phyloP scores from a whole-genome alignment of 1,284 basidiomycete genomes.

The Leccinum pachyderme region DNA sequence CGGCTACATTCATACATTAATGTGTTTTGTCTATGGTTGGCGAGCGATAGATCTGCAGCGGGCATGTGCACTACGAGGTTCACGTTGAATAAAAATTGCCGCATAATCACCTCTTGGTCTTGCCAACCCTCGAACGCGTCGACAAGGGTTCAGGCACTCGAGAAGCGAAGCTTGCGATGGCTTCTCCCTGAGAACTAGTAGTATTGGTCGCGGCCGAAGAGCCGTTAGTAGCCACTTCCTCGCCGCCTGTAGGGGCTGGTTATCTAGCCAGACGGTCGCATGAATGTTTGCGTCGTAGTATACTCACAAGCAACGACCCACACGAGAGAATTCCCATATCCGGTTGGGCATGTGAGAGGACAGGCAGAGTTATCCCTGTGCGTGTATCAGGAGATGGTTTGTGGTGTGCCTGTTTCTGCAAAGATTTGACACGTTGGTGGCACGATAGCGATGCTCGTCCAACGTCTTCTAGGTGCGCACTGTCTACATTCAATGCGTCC shows the following conservation, averaged over 20 bases:
- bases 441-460: background rate
- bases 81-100: conserved; percentile 3
- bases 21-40: conserved; percentile 9
- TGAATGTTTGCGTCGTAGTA: background rate
- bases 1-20: conserved; percentile 2
- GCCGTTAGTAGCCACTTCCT: background rate
- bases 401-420: conserved; percentile 1
- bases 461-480: background rate
- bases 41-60: conserved; percentile 11
- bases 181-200: conserved; percentile 1
- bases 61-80: conserved; percentile 8
- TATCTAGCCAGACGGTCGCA: conserved; percentile 6
- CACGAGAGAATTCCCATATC: background rate
- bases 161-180: conserved; percentile 7
- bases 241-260: background rate
- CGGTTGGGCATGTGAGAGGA: background rate
- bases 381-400: background rate
- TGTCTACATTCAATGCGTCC: conserved; percentile 8
- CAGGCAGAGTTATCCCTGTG: background rate
- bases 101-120: background rate
- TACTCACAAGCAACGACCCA: background rate
- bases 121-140: background rate
- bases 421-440: background rate
- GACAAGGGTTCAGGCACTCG: conserved; percentile 13
- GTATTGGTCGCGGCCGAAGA: background rate